These are phyloP conservation scores for Fonsecaea pugnacius DNA, from an alignment of 2,329 filamentous ascomycete genomes.

Conservation along the genomic window DNA sequence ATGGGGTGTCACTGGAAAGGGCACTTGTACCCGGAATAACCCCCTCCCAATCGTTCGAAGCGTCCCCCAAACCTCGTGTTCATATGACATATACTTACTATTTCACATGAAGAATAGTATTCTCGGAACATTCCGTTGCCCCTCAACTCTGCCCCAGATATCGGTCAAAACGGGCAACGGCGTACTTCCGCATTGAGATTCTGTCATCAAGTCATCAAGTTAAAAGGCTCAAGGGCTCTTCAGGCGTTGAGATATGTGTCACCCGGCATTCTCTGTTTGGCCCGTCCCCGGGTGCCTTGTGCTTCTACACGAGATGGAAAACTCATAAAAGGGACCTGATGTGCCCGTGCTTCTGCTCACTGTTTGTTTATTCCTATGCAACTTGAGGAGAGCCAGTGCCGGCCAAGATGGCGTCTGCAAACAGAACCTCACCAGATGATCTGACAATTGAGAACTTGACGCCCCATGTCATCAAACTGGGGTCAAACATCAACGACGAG, in stretches of 20 bases:
- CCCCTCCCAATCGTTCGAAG: background rate
- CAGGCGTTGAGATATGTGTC: background rate
- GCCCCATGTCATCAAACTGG: constrained; percentile 20
- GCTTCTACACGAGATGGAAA: background rate
- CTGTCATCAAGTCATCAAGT: background rate
- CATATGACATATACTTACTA: background rate
- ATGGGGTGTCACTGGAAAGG: background rate
- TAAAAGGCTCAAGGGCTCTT: background rate
- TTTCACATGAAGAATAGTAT: background rate
- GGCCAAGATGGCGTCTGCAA: constrained; percentile 5
- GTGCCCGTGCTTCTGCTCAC: background rate
- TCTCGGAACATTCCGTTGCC: constrained; percentile 13
- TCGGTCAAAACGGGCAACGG: background rate
- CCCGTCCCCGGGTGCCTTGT: background rate
- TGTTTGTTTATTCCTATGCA: background rate
- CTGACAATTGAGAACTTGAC: constrained; percentile 19
- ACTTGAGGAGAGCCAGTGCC: background rate
- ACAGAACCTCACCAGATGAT: constrained; percentile 12
- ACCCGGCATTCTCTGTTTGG: background rate
- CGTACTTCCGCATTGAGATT: constrained; percentile 9
- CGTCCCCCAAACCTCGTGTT: background rate
- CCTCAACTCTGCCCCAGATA: background rate
- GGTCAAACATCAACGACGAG: constrained; percentile 15
- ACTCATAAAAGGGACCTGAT: background rate
- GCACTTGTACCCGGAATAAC: background rate